phyloP scores from a whole-genome alignment of 148 eudicot genomes.

The Vaccinium myrtillus region DNA sequence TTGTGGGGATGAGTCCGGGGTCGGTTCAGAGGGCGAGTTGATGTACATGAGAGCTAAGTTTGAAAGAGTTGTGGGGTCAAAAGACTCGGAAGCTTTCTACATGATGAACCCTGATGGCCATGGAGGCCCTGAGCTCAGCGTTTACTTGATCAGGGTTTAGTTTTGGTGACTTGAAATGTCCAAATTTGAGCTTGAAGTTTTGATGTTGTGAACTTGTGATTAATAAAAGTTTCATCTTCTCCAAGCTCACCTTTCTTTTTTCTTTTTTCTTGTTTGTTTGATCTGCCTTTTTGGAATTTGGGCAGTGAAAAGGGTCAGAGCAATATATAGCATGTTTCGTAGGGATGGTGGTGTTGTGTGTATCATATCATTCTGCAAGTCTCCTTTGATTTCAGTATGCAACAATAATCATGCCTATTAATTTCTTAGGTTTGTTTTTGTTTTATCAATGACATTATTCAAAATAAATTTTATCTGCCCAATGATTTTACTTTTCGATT shows the following conservation, averaged over 20 bases:
- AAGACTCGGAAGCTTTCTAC: constrained; percentile 90
- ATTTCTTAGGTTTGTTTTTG: background rate
- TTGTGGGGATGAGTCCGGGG: constrained; percentile 23
- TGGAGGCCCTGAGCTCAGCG: constrained; percentile 87
- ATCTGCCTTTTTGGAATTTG: background rate
- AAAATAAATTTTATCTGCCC: background rate
- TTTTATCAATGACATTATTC: background rate
- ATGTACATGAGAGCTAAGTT: constrained; percentile 96
- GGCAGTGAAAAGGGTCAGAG: background rate
- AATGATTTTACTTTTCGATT: background rate
- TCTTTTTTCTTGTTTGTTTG: background rate
- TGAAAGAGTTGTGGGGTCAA: constrained; percentile 86
- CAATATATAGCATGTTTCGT: background rate
- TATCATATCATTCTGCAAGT: background rate
- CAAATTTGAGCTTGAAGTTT: background rate
- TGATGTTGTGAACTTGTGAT: background rate
- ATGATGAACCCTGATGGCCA: constrained; percentile 93
- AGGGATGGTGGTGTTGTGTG: background rate
- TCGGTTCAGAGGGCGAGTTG: constrained; percentile 51
- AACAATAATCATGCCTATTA: background rate
- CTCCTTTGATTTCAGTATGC: background rate
- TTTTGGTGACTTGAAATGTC: background rate
- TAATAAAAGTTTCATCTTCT: background rate
- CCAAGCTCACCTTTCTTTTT: background rate
- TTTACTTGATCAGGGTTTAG: constrained; percentile 68